Percentiles rank a stretch among this genome's conserved stretches.
phyloP scores from a whole-genome alignment of 495 filamentous ascomycete genomes.

The Penicillium cinerascens region DNA sequence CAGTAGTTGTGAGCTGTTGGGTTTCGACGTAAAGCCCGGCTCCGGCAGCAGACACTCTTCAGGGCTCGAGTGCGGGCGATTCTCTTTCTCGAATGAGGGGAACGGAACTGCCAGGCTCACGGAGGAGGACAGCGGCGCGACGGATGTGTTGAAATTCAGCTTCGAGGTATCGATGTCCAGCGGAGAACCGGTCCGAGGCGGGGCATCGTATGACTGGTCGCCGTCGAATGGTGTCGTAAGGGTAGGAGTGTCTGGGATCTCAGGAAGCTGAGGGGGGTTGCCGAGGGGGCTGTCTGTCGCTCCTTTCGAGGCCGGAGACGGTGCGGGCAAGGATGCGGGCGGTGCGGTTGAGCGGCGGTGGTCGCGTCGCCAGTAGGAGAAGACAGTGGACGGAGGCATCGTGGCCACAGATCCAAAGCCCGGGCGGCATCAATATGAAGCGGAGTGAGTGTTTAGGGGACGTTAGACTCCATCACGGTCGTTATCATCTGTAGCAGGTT shows the following conservation, averaged over 20 bases:
- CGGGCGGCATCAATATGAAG: constrained; percentile 5
- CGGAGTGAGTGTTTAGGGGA: constrained; percentile 7
- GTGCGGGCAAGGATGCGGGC: constrained; percentile 27
- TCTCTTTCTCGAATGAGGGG: constrained; percentile 25
- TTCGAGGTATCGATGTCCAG: constrained; percentile 27
- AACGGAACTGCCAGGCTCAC: constrained; percentile 27
- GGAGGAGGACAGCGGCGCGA: constrained; percentile 33
- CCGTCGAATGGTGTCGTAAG: constrained; percentile 23
- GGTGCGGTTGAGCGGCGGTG: constrained; percentile 41
- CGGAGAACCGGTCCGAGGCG: constrained; percentile 19
- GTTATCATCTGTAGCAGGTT: constrained; percentile 7
- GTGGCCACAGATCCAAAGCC: constrained; percentile 12
- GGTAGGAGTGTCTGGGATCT: constrained; percentile 29
- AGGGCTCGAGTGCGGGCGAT: constrained; percentile 35
- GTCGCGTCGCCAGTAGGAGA: constrained; percentile 50
- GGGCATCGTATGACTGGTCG: constrained; percentile 13
- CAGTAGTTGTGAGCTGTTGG: constrained; percentile 30
- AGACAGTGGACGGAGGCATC: constrained; percentile 46
- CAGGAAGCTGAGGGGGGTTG: constrained; percentile 34
- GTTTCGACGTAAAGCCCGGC: constrained; percentile 19
- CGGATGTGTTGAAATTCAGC: constrained; percentile 18
- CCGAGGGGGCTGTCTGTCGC: constrained; percentile 20
- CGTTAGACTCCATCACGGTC: constrained; percentile 20
- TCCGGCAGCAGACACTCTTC: constrained; percentile 30
- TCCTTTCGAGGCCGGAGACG: constrained; percentile 20